Evolutionary conservation across 2,329 filamentous ascomycete species (phyloP).

Genomic region (Fusarium scirpi): DNA sequence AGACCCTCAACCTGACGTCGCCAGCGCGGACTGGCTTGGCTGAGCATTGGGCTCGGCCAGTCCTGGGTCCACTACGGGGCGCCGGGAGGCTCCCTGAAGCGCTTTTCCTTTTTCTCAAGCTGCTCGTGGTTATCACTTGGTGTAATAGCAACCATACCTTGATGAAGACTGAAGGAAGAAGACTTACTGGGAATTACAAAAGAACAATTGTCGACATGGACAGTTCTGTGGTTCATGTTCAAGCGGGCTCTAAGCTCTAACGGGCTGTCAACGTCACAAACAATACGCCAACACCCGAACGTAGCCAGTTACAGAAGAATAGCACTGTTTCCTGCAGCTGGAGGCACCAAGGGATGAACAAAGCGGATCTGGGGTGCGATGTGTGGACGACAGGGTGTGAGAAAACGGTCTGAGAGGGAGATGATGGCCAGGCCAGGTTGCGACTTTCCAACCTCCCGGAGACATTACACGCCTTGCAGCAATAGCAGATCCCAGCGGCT

Average conservation of each 20-base stretch:
- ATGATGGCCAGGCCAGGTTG: constrained; percentile 7
- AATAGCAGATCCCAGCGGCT: constrained; percentile 38
- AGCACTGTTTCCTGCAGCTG: constrained; percentile 24
- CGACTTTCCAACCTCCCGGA: constrained; percentile 39
- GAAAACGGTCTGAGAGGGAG: constrained; percentile 22
- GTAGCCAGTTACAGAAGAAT: constrained; percentile 21
- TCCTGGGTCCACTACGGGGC: constrained; percentile 32
- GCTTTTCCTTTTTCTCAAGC: constrained; percentile 12
- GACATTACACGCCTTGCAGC: constrained; percentile 34
- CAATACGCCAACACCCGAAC: constrained; percentile 22
- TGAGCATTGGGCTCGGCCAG: constrained; percentile 36
- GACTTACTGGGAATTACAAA: constrained; percentile 8
- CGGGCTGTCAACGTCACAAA: constrained; percentile 33
- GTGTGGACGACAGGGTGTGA: constrained; percentile 15
- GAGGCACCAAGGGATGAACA: constrained; percentile 26
- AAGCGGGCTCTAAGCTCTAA: constrained; percentile 2
- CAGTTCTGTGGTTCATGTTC: constrained; percentile 5
- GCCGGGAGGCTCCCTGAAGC: constrained; percentile 25
- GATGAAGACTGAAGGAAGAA: constrained; percentile 19
- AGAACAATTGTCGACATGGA: constrained; percentile 9
- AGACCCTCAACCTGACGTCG: constrained; percentile 35
- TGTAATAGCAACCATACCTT: constrained; percentile 1
- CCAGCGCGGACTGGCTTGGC: constrained; percentile 32
- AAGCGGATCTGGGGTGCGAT: constrained; percentile 20
- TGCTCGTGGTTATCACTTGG: constrained; percentile 18